Percentiles rank a stretch among this genome's conserved stretches.
phyloP scores from a whole-genome alignment of 2,329 filamentous ascomycete genomes.

The Nothomitra cinnamomea region DNA sequence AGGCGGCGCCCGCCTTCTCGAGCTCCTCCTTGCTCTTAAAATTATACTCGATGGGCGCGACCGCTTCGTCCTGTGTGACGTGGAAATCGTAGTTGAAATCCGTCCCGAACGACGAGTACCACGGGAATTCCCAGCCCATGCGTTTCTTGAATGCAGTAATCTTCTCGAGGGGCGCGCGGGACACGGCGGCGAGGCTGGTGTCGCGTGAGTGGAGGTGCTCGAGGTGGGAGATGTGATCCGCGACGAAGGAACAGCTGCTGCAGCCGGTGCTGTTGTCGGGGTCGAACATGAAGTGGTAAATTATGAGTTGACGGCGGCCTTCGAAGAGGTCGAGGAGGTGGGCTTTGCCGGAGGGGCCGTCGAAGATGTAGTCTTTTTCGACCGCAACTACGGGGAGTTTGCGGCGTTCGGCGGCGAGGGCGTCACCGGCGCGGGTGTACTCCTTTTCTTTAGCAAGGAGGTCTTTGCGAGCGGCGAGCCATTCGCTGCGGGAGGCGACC shows the following conservation, averaged over 20 bases:
- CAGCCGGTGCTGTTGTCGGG: constrained; percentile 22
- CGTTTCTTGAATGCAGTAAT: constrained; percentile 22
- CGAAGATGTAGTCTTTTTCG: constrained; percentile 22
- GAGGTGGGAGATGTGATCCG: constrained; percentile 23
- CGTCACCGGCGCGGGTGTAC: constrained; percentile 16
- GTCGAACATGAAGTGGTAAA: constrained; percentile 32
- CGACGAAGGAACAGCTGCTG: constrained; percentile 23
- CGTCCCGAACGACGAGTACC: constrained; percentile 22
- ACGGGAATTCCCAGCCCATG: constrained; percentile 26
- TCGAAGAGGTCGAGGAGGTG: constrained; percentile 20
- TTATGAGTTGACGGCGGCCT: constrained; percentile 21
- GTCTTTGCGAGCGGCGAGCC: constrained; percentile 19
- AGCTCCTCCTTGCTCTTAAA: constrained; percentile 14
- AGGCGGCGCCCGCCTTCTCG: constrained; percentile 5
- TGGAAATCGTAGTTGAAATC: constrained; percentile 27
- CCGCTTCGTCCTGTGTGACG: constrained; percentile 18
- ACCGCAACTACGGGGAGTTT: constrained; percentile 26
- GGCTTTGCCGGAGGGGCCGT: constrained; percentile 14
- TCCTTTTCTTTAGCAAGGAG: constrained; percentile 23
- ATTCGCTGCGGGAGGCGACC: constrained; percentile 20
- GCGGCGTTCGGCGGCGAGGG: constrained; percentile 18
- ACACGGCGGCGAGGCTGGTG: constrained; percentile 24
- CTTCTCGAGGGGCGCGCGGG: constrained; percentile 22
- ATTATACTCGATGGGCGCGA: constrained; percentile 15
- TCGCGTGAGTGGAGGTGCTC: constrained; percentile 22